Conservation (phyloP, 768 basidiomycete genomes). For the Suillus variegatus region DNA sequence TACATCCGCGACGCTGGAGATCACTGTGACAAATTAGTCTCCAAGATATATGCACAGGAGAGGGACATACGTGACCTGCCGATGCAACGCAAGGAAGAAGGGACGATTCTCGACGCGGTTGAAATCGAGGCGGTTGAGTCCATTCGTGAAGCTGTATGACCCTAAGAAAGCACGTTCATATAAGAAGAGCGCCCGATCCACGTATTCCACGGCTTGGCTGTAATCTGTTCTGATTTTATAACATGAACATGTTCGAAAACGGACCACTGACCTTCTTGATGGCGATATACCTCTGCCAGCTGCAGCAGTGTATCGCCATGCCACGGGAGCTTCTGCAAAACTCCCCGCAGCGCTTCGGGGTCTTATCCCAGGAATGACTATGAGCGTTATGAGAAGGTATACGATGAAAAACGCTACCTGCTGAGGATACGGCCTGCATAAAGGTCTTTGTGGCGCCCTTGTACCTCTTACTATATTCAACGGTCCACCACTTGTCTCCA, state of each 20-base stretch:
- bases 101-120: constrained; percentile 89
- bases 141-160: constrained; percentile 81
- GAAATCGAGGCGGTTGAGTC: constrained; percentile 85
- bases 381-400: background rate
- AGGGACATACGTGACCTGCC: constrained; percentile 72
- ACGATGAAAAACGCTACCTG: constrained; percentile 52
- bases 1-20: constrained; percentile 85
- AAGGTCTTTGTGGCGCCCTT: constrained; percentile 80
- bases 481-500: constrained; percentile 86
- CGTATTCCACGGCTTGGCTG: constrained; percentile 79
- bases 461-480: constrained; percentile 85
- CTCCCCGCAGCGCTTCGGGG: constrained; percentile 73
- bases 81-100: constrained; percentile 86
- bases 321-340: constrained; percentile 82
- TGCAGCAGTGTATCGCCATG: constrained; percentile 92
- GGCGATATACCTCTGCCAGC: constrained; percentile 79
- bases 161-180: constrained; percentile 91
- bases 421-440: constrained; percentile 76
- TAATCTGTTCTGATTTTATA: constrained; percentile 55
- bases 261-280: constrained; percentile 74
- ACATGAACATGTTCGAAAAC: constrained; percentile 1
- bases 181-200: constrained; percentile 91
- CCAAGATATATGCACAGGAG: background rate
- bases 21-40: constrained; percentile 48
- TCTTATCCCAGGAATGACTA: constrained; percentile 41